Base-by-base conservation (phyloP, 306 rosid species). In the Herpetospermum pedunculosum region DNA sequence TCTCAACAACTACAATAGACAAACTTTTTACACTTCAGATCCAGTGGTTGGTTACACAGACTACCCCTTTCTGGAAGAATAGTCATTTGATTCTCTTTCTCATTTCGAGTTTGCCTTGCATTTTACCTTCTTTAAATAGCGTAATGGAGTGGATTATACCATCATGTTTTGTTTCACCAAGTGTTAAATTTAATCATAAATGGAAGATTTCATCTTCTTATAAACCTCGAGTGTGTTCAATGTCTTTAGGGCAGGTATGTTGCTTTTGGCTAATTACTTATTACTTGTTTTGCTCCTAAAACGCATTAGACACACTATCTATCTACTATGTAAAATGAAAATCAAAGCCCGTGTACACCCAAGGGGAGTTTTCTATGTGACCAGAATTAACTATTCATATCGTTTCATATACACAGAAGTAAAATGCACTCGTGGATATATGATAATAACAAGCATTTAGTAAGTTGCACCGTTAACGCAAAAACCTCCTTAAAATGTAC, bases 11-110 rank as follows among this genome's bases (percentile, higher is more conserved):
- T 73, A 78, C 68, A 55, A 70, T 19, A 48, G 77, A 50, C 59
- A 64, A 0, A 80, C 67, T 7, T 80, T 75, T 25, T 80, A 75
- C 52, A 0, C 16, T 13, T 32, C 69, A 37, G 83, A 75, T 75
- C 83, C 80, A 5, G 73, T 75, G 26, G 15, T 80, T 25, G 77
- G 83, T 70, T 80, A 80, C 67, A 80, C 83, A 3, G 82, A 75
- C 72, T 70, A 80, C 60, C 74, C 73, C 2, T 80, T 80, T 72
- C 53, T 80, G 4, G 63, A 80, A 12, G 55, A 57, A 6, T 40
- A 40, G 37, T 28, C 47, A 65, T 21, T n/a, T n/a, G n/a, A n/a
- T n/a, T n/a, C n/a, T n/a, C n/a, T n/a, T n/a, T 21, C 48, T 59
- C 67, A 59, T 29, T 28, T 30, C 40, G 40, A 29, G 41, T 59